Percentiles rank a stretch among this genome's conserved stretches.
Conservation (phyloP, 371 early-diverging fungal genomes). For the Mucor plumbeus region DNA sequence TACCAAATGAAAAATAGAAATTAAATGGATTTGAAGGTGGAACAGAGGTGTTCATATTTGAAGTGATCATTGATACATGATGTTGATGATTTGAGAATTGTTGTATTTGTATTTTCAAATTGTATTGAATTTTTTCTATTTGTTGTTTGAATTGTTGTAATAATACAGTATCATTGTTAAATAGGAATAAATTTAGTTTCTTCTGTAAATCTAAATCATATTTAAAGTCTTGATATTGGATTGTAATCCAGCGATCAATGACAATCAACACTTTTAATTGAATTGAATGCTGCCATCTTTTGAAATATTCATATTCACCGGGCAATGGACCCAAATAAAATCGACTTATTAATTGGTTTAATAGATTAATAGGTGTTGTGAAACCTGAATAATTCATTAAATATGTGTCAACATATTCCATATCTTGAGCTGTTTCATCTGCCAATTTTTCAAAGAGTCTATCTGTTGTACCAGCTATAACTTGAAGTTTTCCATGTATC, state of each 20-base stretch:
- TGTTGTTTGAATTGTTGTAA: conserved; percentile 11
- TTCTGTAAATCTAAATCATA: conserved; percentile 37
- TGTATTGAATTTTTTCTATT: conserved; percentile 10
- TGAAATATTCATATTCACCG: conserved; percentile 55
- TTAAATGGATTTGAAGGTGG: conserved; percentile 7
- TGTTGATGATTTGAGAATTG: conserved; percentile 14
- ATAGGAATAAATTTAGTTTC: conserved; percentile 17
- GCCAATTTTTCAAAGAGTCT: conserved; percentile 62
- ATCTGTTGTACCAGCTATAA: conserved; percentile 62
- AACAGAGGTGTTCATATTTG: not conserved
- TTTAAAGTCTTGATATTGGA: conserved; percentile 66
- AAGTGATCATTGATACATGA: not conserved
- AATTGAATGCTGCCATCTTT: conserved; percentile 59
- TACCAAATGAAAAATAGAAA: conserved; percentile 6
- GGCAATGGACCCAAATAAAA: conserved; percentile 57
- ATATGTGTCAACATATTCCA: conserved; percentile 68
- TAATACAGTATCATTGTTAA: conserved; percentile 4
- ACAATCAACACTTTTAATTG: conserved; percentile 68
- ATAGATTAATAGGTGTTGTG: conserved; percentile 53
- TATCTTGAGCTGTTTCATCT: conserved; percentile 64
- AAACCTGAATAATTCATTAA: conserved; percentile 62
- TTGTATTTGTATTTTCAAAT: not conserved
- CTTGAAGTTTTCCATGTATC: conserved; percentile 52
- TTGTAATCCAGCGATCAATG: conserved; percentile 64
- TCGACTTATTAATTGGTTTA: conserved; percentile 55